Evolutionary conservation across 257 asterid genomes (phyloP).

Genomic region (Schizonepeta tenuifolia): DNA sequence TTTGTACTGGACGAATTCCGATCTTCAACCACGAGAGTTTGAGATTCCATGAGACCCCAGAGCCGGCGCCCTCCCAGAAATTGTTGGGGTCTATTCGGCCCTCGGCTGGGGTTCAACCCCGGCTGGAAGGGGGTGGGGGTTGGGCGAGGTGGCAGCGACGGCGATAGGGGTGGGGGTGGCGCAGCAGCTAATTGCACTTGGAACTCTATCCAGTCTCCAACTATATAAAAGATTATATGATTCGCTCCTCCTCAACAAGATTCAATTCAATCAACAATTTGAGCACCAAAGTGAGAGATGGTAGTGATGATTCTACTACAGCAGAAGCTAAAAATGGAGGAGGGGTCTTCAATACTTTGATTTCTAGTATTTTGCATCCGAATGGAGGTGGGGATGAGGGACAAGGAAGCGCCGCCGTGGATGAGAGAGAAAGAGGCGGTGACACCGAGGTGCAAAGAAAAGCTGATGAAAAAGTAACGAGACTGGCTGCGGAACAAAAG

Average conservation of each 20-base stretch:
- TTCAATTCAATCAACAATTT: slow-evolving; percentile 36
- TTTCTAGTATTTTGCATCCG: slow-evolving; percentile 47
- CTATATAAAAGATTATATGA: slow-evolving; percentile 26
- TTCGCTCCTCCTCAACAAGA: neutral
- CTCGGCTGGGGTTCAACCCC: too few species aligned
- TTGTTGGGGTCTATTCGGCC: too few species aligned
- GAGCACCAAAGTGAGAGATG: slow-evolving; percentile 16
- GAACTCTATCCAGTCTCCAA: slow-evolving; percentile 27
- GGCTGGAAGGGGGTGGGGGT: too few species aligned
- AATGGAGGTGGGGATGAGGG: slow-evolving; percentile 22
- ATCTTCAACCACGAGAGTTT: too few species aligned
- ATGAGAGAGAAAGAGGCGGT: slow-evolving; percentile 6
- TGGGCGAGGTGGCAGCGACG: too few species aligned
- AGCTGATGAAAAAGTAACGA: slow-evolving; percentile 66
- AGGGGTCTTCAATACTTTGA: slow-evolving; percentile 47
- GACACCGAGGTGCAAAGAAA: slow-evolving; percentile 55
- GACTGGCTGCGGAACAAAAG: slow-evolving; percentile 84
- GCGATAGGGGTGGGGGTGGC: too few species aligned
- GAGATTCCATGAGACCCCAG: too few species aligned
- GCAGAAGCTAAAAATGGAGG: slow-evolving; percentile 26
- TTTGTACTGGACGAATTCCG: too few species aligned
- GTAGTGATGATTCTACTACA: neutral
- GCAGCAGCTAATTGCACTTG: slow-evolving; percentile 34
- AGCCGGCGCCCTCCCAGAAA: too few species aligned
- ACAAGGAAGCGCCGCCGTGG: slow-evolving; percentile 7